These are phyloP conservation scores for Cynanchum wilfordii DNA, from an alignment of 257 asterid genomes.

Conservation along the genomic window DNA sequence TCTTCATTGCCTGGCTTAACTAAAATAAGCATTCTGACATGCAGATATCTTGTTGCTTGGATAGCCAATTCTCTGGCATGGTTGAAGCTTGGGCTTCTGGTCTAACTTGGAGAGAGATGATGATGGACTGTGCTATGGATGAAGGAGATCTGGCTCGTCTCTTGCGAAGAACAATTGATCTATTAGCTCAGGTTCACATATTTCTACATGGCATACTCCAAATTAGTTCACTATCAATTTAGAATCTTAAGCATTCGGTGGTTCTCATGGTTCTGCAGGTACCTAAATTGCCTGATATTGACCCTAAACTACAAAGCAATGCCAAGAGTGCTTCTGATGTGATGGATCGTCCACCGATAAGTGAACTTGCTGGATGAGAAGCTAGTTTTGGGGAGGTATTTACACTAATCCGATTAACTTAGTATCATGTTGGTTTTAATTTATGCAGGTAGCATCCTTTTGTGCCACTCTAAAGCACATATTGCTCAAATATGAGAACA, in stretches of 20 bases:
- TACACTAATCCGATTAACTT: background rate
- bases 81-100: constrained; percentile 99
- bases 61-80: constrained; percentile 89
- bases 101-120: constrained; percentile 93
- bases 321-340: constrained; percentile 83
- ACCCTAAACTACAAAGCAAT: constrained; percentile 67
- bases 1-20: background rate
- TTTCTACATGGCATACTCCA: background rate
- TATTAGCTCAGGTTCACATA: constrained; percentile 75
- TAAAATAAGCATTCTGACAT: constrained; percentile 19
- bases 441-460: background rate
- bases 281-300: constrained; percentile 87
- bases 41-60: constrained; percentile 92
- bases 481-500: background rate
- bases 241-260: background rate
- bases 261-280: constrained; percentile 39
- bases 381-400: constrained; percentile 4
- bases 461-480: background rate
- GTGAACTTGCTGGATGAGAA: constrained; percentile 73
- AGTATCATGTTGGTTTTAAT: background rate
- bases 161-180: constrained; percentile 78
- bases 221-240: background rate
- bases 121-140: constrained; percentile 99
- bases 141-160: constrained; percentile 99
- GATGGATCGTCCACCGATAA: constrained; percentile 95